Evolutionary conservation across 2,329 filamentous ascomycete genomes (phyloP), one percentile per base, ranked within the genome.

Genomic region (Neocucurbitaria cava): DNA sequence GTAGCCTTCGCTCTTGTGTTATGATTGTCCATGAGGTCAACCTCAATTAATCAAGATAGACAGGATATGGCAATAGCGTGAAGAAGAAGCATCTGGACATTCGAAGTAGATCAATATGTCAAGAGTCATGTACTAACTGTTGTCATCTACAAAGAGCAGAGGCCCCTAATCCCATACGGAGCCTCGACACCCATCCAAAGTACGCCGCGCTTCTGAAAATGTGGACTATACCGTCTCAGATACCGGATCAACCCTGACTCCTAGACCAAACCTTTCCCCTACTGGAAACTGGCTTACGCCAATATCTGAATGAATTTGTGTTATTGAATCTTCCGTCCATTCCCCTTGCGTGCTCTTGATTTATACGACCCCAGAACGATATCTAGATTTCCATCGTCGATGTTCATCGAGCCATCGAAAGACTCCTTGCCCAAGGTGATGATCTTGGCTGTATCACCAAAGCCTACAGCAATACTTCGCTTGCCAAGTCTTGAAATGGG

Each of bases 371-470:
- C 59, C 21, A 52, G 44, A 2, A 59, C 61, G 26, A 52, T 49
- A 1, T 62, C 61, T 28, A 60, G 41, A 17, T 35, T 39, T 1
- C 56, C 45, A 21, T 52, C 58, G 13, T 62, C 59, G 5, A 56
- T 33, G 3, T 35, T 54, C 13, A 50, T 41, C 36, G 56, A 30
- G 11, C 61, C 65, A 42, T 87, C 85, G 63, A 89, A 89, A 28
- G 84, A 79, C 67, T 89, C 88, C 58, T 85, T 82, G 5, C 88
- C 89, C 5, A 89, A 78, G 1, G 84, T 85, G 51, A 92, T 82
- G 46, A 92, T 77, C 74, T 92, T 92, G 65, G 92, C 81, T 1
- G 85, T 81, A 61, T 92, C 90, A 11, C 89, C 90, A 54, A 92
- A 86, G 0, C 84, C 88, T 26, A 93, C 83, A 0, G 86, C 90